Conservation (phyloP, 768 basidiomycete genomes). For the Scleroderma citrinum region DNA sequence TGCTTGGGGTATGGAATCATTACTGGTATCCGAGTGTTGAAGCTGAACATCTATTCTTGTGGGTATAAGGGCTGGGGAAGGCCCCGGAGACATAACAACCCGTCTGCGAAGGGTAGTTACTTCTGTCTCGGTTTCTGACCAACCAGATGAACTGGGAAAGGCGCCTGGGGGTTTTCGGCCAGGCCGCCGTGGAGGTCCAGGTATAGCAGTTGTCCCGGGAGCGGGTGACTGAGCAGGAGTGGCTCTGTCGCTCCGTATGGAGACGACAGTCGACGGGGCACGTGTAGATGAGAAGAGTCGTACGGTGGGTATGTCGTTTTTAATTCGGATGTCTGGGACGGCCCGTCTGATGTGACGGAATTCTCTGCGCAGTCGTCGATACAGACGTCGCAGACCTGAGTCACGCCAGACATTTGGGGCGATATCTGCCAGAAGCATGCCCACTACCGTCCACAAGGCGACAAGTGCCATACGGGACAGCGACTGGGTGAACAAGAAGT, state of each 20-base stretch:
- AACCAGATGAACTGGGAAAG: constrained; percentile 22
- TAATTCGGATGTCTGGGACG: constrained; percentile 26
- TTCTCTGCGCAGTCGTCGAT: constrained; percentile 33
- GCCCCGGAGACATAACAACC: constrained; percentile 9
- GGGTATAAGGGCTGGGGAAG: constrained; percentile 26
- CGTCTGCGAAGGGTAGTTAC: constrained; percentile 17
- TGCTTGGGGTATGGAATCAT: constrained; percentile 3
- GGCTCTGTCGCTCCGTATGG: constrained; percentile 27
- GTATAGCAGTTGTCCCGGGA: constrained; percentile 12
- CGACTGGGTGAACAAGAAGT: constrained; percentile 61
- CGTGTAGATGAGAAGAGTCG: constrained; percentile 19
- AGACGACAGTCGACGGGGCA: constrained; percentile 13
- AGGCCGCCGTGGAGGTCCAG: constrained; percentile 14
- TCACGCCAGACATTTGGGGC: constrained; percentile 43
- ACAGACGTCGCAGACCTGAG: constrained; percentile 31
- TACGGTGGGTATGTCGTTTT: constrained; percentile 27
- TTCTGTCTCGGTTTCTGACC: constrained; percentile 25
- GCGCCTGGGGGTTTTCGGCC: constrained; percentile 26
- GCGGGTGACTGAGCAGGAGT: constrained; percentile 20
- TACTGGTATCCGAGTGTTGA: constrained; percentile 10
- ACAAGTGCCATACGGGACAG: constrained; percentile 41
- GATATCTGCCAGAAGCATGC: constrained; percentile 49
- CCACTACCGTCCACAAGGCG: constrained; percentile 46
- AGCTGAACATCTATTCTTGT: constrained; percentile 11
- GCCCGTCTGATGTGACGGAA: constrained; percentile 26